phyloP scores from a whole-genome alignment of 345 rosid genomes.

The Syzygium jambos region DNA sequence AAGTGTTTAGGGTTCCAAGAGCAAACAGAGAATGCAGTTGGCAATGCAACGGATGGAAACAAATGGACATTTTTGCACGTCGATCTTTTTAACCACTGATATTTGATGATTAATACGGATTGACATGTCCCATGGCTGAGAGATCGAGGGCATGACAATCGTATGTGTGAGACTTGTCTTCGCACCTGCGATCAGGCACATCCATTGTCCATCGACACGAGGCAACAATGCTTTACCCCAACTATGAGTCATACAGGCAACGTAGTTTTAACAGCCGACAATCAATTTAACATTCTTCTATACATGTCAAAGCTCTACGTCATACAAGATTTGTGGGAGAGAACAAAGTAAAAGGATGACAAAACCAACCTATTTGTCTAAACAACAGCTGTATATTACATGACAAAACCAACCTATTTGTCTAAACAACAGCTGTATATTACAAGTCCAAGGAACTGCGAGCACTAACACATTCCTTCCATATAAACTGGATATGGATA shows the following conservation, averaged over 20 bases:
- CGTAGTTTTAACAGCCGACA: background rate
- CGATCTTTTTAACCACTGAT: background rate
- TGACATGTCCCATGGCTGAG: background rate
- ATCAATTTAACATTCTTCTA: background rate
- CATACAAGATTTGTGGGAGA: background rate
- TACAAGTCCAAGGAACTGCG: background rate
- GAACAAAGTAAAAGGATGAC: background rate
- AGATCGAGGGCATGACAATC: background rate
- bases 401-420: background rate
- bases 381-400: no score
- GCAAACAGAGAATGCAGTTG: background rate
- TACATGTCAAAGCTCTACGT: background rate
- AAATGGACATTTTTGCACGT: background rate
- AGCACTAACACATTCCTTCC: background rate
- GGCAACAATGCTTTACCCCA: background rate
- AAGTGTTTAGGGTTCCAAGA: background rate
- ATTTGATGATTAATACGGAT: background rate
- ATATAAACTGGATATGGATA: background rate
- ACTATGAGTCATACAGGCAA: background rate
- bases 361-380: no score
- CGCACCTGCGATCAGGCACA: background rate
- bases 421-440: background rate
- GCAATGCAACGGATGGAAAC: background rate
- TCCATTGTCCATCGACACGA: background rate
- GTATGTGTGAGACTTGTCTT: background rate